Conservation (phyloP, 2,329 filamentous ascomycete genomes). For the Lizonia empirigonia region DNA sequence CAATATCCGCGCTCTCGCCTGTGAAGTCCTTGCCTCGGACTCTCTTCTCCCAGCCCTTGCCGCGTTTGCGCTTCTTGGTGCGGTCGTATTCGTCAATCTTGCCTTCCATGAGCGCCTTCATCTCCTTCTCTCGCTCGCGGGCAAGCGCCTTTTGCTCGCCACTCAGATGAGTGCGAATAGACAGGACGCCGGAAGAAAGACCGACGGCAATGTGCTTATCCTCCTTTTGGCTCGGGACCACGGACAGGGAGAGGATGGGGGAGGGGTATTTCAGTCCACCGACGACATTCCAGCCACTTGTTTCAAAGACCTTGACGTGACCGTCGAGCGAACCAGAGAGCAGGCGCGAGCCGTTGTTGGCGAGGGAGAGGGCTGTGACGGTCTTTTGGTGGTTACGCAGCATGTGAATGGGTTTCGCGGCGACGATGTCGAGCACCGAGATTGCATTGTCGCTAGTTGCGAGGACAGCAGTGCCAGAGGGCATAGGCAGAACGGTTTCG, state of each 20-base stretch:
- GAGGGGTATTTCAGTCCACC: slow-evolving; percentile 91
- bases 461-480: slow-evolving; percentile 83
- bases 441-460: slow-evolving; percentile 86
- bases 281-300: slow-evolving; percentile 93
- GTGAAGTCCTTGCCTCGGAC: slow-evolving; percentile 76
- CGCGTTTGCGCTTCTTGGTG: slow-evolving; percentile 67
- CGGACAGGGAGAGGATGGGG: slow-evolving; percentile 82
- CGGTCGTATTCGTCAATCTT: slow-evolving; percentile 79
- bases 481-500: slow-evolving; percentile 85
- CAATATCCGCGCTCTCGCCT: slow-evolving; percentile 84
- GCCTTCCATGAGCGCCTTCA: slow-evolving; percentile 79
- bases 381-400: slow-evolving; percentile 98
- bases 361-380: slow-evolving; percentile 83
- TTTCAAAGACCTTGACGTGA: slow-evolving; percentile 97
- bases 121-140: slow-evolving; percentile 78
- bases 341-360: slow-evolving; percentile 78
- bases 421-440: slow-evolving; percentile 89
- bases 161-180: slow-evolving; percentile 84
- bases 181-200: slow-evolving; percentile 92
- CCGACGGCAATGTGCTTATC: slow-evolving; percentile 95
- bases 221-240: slow-evolving; percentile 72
- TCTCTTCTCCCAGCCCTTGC: slow-evolving; percentile 65
- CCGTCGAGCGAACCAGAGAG: slow-evolving; percentile 91
- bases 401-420: slow-evolving; percentile 82
- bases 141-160: slow-evolving; percentile 79